phyloP scores from a whole-genome alignment of 2,329 filamentous ascomycete genomes.

The Gnomoniopsis sp. region DNA sequence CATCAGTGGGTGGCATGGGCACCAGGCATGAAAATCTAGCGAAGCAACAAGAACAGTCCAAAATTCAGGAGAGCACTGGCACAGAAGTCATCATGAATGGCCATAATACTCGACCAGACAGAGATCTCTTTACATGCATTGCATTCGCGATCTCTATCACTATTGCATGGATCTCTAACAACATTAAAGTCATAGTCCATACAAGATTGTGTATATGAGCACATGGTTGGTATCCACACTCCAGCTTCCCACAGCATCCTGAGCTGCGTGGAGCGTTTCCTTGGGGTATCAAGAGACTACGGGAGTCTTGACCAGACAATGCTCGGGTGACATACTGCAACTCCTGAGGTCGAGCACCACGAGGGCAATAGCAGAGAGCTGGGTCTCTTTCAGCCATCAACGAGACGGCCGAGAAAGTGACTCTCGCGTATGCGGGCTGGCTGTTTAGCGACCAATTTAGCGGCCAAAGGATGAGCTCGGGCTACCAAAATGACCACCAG shows the following conservation, averaged over 20 bases:
- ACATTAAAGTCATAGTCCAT: slow-evolving; percentile 13
- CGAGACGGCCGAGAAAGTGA: background rate
- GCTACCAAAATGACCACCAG: slow-evolving; percentile 69
- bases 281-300: slow-evolving; percentile 13
- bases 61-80: background rate
- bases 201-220: slow-evolving; percentile 1
- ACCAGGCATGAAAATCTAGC: background rate
- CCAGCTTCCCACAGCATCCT: background rate
- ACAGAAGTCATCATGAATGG: background rate
- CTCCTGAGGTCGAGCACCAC: background rate
- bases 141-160: background rate
- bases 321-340: background rate
- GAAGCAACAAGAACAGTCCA: background rate
- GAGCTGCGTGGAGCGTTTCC: background rate
- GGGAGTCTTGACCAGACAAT: background rate
- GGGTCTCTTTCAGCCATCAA: background rate
- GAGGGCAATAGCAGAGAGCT: background rate
- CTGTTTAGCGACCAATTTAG: slow-evolving; percentile 22
- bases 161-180: slow-evolving; percentile 8
- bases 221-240: background rate
- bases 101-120: background rate
- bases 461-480: slow-evolving; percentile 43
- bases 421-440: slow-evolving; percentile 23
- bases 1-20: background rate
- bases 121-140: background rate